Evolutionary conservation across 1,284 basidiomycete species (phyloP).

Genomic region (Boletus semigastroideus): DNA sequence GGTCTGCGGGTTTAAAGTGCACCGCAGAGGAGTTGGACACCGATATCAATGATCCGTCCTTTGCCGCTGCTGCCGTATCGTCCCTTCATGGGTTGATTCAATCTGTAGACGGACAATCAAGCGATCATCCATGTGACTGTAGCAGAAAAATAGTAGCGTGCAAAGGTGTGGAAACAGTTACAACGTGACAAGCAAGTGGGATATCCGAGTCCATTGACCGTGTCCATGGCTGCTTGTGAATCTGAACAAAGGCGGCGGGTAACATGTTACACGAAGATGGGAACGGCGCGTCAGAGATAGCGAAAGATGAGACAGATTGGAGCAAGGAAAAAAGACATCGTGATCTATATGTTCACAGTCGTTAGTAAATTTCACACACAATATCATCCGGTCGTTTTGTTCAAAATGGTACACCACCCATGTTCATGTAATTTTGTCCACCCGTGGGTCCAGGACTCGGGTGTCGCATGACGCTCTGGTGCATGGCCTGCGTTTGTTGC

Average conservation of each 20-base stretch:
- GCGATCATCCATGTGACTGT: constrained; percentile 4
- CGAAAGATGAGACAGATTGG: constrained; percentile 17
- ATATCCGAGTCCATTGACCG: constrained; percentile 68
- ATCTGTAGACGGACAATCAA: neutral
- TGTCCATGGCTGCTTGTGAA: constrained; percentile 49
- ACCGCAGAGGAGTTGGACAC: constrained; percentile 21
- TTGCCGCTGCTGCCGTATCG: constrained; percentile 14
- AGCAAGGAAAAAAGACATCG: constrained; percentile 10
- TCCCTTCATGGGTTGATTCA: constrained; percentile 26
- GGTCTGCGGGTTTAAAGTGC: constrained; percentile 16
- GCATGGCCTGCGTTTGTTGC: constrained; percentile 66
- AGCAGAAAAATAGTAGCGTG: constrained; percentile 12
- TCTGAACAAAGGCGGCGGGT: constrained; percentile 26
- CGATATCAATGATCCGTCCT: constrained; percentile 28
- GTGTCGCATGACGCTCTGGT: constrained; percentile 77
- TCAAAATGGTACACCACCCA: constrained; percentile 42
- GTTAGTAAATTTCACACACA: constrained; percentile 12
- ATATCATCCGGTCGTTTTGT: constrained; percentile 9
- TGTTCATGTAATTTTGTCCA: constrained; percentile 57
- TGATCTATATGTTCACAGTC: constrained; percentile 31
- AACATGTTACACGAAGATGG: constrained; percentile 29
- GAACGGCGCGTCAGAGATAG: constrained; percentile 10
- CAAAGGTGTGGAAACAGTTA: constrained; percentile 36
- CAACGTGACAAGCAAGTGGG: constrained; percentile 56
- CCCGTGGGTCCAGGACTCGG: constrained; percentile 61